A percentile compares a stretch with the other conserved stretches of the same genome.
Conservation (phyloP, 2,329 filamentous ascomycete genomes). For the Botrytis fragariae region DNA sequence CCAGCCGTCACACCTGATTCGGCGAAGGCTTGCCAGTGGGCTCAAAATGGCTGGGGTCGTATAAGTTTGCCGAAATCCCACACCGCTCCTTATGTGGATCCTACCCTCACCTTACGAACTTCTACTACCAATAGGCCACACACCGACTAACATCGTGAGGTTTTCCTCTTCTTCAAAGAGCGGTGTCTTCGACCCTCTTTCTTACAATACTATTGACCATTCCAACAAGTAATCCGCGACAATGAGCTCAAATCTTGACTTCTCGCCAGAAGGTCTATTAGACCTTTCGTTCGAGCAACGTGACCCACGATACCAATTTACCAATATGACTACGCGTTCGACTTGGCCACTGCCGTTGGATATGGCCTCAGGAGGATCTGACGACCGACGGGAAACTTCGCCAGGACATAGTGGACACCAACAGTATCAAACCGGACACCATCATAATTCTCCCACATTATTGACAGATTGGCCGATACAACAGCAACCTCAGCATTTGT, state of each 20-base stretch:
- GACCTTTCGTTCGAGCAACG: conserved; percentile 60
- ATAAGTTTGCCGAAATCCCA: conserved; percentile 23
- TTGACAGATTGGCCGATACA: conserved; percentile 61
- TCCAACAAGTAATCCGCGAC: conserved; percentile 38
- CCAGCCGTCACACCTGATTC: conserved; percentile 18
- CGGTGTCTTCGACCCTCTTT: conserved; percentile 38
- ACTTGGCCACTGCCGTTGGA: conserved; percentile 39
- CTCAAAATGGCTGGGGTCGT: conserved; percentile 26
- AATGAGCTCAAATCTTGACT: conserved; percentile 57
- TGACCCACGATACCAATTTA: conserved; percentile 53
- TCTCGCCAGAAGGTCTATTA: conserved; percentile 60
- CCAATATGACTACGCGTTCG: conserved; percentile 41
- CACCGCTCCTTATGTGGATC: conserved; percentile 35
- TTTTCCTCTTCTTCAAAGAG: conserved; percentile 37
- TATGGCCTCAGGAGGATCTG: conserved; percentile 36
- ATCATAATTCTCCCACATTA: conserved; percentile 46
- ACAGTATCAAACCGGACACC: conserved; percentile 44
- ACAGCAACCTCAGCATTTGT: conserved; percentile 37
- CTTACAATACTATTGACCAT: conserved; percentile 48
- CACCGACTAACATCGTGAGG: conserved; percentile 38
- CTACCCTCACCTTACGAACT: conserved; percentile 27
- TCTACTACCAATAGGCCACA: conserved; percentile 30
- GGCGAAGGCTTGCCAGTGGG: conserved; percentile 16
- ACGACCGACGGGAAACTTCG: conserved; percentile 37
- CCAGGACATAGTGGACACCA: conserved; percentile 45